phyloP scores from a whole-genome alignment of 257 asterid genomes.

The Solanum arcanum region DNA sequence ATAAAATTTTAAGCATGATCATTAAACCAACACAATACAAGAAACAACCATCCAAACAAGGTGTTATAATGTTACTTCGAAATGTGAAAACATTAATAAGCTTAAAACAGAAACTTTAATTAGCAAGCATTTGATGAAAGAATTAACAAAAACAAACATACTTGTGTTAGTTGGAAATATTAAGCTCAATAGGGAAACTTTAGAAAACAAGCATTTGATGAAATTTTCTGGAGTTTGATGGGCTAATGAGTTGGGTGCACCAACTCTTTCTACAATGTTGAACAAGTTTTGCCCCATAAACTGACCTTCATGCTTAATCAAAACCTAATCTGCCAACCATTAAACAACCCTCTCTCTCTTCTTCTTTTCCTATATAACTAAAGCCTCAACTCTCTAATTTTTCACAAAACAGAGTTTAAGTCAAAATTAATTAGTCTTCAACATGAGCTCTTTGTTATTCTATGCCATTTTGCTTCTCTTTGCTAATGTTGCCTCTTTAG shows the following conservation, averaged over 20 bases:
- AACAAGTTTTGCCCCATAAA: slow-evolving; percentile 25
- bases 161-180: background rate
- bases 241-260: slow-evolving; percentile 55
- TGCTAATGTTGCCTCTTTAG: slow-evolving; percentile 25
- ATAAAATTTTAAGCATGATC: background rate
- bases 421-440: background rate
- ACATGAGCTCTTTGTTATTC: slow-evolving; percentile 12
- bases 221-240: slow-evolving; percentile 18
- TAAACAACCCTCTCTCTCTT: slow-evolving; percentile 29
- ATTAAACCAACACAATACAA: too few species aligned
- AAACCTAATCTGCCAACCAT: slow-evolving; percentile 47
- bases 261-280: slow-evolving; percentile 31
- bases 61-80: background rate
- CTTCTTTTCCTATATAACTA: slow-evolving; percentile 27
- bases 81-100: background rate
- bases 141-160: background rate
- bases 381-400: slow-evolving; percentile 9
- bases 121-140: slow-evolving; percentile 10
- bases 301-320: slow-evolving; percentile 13
- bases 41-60: too few species aligned
- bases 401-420: slow-evolving; percentile 8
- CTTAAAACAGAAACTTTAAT: slow-evolving; percentile 12
- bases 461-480: slow-evolving; percentile 18
- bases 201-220: slow-evolving; percentile 18
- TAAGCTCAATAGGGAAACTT: slow-evolving; percentile 11